A percentile compares a stretch with the other conserved stretches of the same genome.
Conservation (phyloP, 2,329 filamentous ascomycete genomes). For the Paraphaeosphaeria minitans region DNA sequence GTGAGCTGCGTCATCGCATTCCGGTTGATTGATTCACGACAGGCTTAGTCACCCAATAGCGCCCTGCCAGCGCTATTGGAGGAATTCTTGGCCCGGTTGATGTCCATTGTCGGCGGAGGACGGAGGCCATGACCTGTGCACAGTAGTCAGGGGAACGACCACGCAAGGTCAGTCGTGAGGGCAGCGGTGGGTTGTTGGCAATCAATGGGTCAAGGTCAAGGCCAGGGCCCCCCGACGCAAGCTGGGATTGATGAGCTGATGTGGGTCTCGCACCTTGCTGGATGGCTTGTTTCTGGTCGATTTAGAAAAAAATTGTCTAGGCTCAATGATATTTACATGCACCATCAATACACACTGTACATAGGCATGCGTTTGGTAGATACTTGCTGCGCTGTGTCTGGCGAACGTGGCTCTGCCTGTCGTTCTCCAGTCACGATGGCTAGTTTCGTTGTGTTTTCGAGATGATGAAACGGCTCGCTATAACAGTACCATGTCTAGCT, state of each 20-base stretch:
- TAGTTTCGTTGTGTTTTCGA: not conserved
- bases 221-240: not conserved
- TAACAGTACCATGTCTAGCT: too few relatives aligned
- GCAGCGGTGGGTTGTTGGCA: not conserved
- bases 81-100: conserved; percentile 1
- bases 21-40: conserved; percentile 1
- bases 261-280: not conserved
- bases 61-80: conserved; percentile 5
- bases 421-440: not conserved
- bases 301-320: not conserved
- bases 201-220: not conserved
- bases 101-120: not conserved
- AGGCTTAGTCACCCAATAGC: conserved; percentile 10
- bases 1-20: conserved; percentile 20
- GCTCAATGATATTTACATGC: too few relatives aligned
- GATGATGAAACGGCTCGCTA: not conserved
- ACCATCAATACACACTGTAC: not conserved
- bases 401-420: not conserved
- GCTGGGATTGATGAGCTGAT: too few relatives aligned
- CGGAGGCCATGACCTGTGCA: not conserved
- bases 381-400: not conserved
- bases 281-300: not conserved
- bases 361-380: too few relatives aligned
- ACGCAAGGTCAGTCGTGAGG: not conserved
- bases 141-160: not conserved